Percentiles rank a stretch among this genome's conserved stretches.
phyloP scores from a whole-genome alignment of 2,329 filamentous ascomycete genomes.

The Chaetomium sp. region DNA sequence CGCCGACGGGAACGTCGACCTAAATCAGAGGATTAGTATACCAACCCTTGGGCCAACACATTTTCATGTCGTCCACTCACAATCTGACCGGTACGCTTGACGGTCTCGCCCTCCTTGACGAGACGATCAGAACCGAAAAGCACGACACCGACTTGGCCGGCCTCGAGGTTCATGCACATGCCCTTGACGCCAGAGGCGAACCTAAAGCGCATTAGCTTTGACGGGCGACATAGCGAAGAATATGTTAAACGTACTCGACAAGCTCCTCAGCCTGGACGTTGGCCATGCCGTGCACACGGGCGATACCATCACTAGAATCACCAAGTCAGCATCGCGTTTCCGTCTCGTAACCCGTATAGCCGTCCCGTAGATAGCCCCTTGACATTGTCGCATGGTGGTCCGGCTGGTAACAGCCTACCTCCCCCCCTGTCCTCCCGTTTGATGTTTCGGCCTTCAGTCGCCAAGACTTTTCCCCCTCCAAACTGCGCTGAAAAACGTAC shows the following conservation, averaged over 20 bases:
- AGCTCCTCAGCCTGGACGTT: conserved; percentile 99
- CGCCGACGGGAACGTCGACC: conserved; percentile 95
- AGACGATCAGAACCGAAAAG: conserved; percentile 99
- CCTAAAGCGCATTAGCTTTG: conserved; percentile 43
- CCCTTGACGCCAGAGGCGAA: conserved; percentile 99
- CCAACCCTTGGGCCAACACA: neutral
- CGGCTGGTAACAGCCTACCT: too few relatives aligned
- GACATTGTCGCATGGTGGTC: too few relatives aligned
- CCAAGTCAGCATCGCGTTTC: conserved; percentile 17
- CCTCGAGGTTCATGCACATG: conserved; percentile 99
- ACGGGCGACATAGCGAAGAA: conserved; percentile 4
- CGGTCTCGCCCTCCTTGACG: conserved; percentile 98
- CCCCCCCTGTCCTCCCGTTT: too few relatives aligned
- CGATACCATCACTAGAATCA: conserved; percentile 89
- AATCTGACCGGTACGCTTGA: conserved; percentile 99
- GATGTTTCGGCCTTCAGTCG: neutral
- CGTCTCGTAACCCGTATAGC: conserved; percentile 24
- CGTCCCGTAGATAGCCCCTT: too few relatives aligned
- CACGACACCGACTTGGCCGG: conserved; percentile 99
- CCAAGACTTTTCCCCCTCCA: conserved; percentile 14
- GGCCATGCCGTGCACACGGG: conserved; percentile 98
- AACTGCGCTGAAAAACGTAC: conserved; percentile 54
- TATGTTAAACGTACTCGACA: conserved; percentile 73
- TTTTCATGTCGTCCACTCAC: conserved; percentile 52
- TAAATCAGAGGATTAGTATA: conserved; percentile 35